These are phyloP conservation scores for Bacterosira constricta DNA, from an alignment of 108 stramenopile genomes.

Conservation along the genomic window DNA sequence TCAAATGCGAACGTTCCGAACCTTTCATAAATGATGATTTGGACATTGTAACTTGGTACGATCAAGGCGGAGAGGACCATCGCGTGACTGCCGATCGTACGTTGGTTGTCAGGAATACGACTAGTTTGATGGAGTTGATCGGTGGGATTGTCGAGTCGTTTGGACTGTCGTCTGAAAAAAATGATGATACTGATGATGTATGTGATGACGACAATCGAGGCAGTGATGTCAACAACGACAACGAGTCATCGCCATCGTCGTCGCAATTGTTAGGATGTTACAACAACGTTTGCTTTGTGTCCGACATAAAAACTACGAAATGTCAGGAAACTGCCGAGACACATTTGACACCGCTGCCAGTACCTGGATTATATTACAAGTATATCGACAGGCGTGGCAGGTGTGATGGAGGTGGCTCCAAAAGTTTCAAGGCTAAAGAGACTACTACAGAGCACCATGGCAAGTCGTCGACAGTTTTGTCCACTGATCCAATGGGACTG, in stretches of 20 bases:
- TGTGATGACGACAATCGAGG: too few species aligned
- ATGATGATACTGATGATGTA: conserved; percentile 15
- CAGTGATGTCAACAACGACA: neutral
- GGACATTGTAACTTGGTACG: conserved; percentile 46
- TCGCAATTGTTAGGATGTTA: conserved; percentile 31
- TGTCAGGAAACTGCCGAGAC: conserved; percentile 5
- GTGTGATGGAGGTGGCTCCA: neutral
- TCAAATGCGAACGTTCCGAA: conserved; percentile 48
- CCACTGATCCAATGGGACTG: conserved; percentile 34
- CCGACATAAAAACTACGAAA: conserved; percentile 25
- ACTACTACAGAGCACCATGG: too few species aligned
- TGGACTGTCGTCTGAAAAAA: conserved; percentile 9
- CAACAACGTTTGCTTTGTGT: conserved; percentile 38
- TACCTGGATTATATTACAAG: conserved; percentile 49
- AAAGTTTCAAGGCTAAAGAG: neutral
- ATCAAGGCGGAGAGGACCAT: conserved; percentile 18
- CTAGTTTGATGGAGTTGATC: conserved; percentile 32
- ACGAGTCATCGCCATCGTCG: neutral
- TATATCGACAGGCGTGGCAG: conserved; percentile 28
- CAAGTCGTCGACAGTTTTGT: conserved; percentile 30
- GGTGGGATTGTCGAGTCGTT: conserved; percentile 17
- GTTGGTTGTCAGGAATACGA: conserved; percentile 41
- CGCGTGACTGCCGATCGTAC: conserved; percentile 40
- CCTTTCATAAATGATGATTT: conserved; percentile 23
- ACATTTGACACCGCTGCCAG: conserved; percentile 39